Base-by-base conservation (phyloP, 2,329 filamentous ascomycete species). In the Talaromyces sp. region DNA sequence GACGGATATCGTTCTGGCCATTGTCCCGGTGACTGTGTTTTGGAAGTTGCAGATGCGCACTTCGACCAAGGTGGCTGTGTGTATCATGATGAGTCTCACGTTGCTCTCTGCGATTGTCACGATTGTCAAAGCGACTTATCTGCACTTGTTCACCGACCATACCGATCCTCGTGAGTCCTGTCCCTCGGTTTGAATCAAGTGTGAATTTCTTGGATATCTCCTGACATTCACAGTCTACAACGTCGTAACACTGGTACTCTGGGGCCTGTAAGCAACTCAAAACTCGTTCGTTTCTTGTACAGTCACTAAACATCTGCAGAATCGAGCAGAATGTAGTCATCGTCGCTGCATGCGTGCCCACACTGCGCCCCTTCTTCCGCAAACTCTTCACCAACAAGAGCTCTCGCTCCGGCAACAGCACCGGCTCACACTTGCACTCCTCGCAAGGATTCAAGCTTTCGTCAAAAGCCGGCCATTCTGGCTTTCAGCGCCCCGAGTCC, bases 241-340 rank as follows among this genome's bases (percentile, higher is more conserved):
- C 31, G 63, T 71, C 2, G 66, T 67, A 3, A 52, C 70, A 2
- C 61, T 73, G 13, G 67, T 73, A 2, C 57, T 70, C 25, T 71
- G 67, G 68, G 68, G 68, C 15, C 63, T 71, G 65, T 70, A 62
- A 63, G 66, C 66, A 52, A 17, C 19, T 17, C 31, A n/a, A 62
- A 22, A 27, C n/a, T 13, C 5, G 22, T 52, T 6, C 25, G 3
- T 17, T 27, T 39, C 22, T 49, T 31, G 15, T 25, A 17, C 19
- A 27, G 22, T 6, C 17, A 31, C 50, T 61, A 49, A 49, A 65
- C 56, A 1, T 50, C 4, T 11, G 7, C 31, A 72, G 70, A 5
- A 66, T 73, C 64, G 71, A 74, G 54, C 71, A 73, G 61, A 74
- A 73, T 59, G 70, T 73, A 45, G 71, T 73, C 65, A 73, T 73